Base-by-base conservation (phyloP, 1,284 basidiomycete genomes). In the Fomitopsis palustris region DNA sequence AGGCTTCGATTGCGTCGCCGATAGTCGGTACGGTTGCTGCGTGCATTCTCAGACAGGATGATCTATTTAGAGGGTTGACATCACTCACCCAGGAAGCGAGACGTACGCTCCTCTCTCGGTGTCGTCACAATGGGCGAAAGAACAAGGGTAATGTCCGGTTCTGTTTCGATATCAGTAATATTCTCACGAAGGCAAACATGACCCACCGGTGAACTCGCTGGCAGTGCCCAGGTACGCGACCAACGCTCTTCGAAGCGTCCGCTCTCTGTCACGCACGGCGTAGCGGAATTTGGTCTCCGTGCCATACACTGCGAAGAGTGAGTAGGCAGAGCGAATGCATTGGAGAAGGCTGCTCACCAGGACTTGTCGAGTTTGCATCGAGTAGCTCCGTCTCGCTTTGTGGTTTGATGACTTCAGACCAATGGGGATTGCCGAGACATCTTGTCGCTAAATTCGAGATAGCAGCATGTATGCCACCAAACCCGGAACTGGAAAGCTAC, bases 381-480 rank as follows among this genome's bases (percentile, higher is more conserved):
- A 81, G 74, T 14, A 84, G 70, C 70, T 96, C 93, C 0, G 76
- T 74, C 52, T 95, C 92, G 6, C 85, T 89, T 59, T 85, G 80
- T 0, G 93, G 92, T 37, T 81, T 73, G 1, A 95, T 77, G 29
- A 74, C 75, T 27, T 83, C 77, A 25, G 81, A 79, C 82, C 87
- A 90, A 53, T 78, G 78, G 10, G 82, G 79, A 42, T 77, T 78
- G 19, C 86, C 84, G n/a, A 97, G 81, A 67, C 85, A 89, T 63
- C 83, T 81, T 21, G 94, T 87, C 0, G 93, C 88, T 0, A 97
- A 77, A 9, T 82, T 81, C 14, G 96, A 78, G 19, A 96, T 84
- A 0, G 93, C 88, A 3, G 85, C 79, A 70, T 98, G 95, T 60
- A 96, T 83, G 0, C 86, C 84, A 3, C 94, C 93, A 69, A 93